phyloP scores from a whole-genome alignment of 1,284 basidiomycete species.

The Moniliella sp. region DNA sequence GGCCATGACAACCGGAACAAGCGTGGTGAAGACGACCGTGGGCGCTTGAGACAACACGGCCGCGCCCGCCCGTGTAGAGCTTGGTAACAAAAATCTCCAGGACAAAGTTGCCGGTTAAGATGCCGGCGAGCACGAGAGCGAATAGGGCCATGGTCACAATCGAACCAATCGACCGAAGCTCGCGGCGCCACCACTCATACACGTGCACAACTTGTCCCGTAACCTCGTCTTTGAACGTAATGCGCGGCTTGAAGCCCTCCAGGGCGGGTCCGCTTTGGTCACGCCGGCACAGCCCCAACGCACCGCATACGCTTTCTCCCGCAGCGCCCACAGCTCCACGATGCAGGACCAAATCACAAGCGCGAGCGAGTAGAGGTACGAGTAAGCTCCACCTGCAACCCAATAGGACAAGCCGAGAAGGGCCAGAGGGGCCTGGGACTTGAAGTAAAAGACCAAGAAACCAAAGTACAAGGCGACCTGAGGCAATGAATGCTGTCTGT shows the following conservation, averaged over 20 bases:
- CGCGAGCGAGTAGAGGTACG: slow-evolving; percentile 15
- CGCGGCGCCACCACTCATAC: slow-evolving; percentile 30
- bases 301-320: slow-evolving; percentile 24
- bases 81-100: slow-evolving; percentile 30
- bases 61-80: slow-evolving; percentile 55
- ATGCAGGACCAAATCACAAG: slow-evolving; percentile 21
- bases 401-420: slow-evolving; percentile 17
- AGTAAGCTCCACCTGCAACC: slow-evolving; percentile 10
- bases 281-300: slow-evolving; percentile 27
- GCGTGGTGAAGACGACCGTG: slow-evolving; percentile 57
- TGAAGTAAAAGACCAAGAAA: slow-evolving; percentile 27
- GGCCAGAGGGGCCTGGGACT: slow-evolving; percentile 15
- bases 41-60: slow-evolving; percentile 53
- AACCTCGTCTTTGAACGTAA: slow-evolving; percentile 9
- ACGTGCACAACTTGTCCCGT: slow-evolving; percentile 27
- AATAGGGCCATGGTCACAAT: slow-evolving; percentile 60
- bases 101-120: slow-evolving; percentile 33
- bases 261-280: slow-evolving; percentile 8
- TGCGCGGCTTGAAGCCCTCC: slow-evolving; percentile 17
- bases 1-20: slow-evolving; percentile 63
- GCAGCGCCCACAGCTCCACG: slow-evolving; percentile 27
- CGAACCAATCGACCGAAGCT: slow-evolving; percentile 51
- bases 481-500: no score
- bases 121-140: slow-evolving; percentile 46
- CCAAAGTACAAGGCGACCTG: slow-evolving; percentile 28